Evolutionary conservation across 2,329 filamentous ascomycete species (phyloP), one percentile per base, ranked within the genome.

Genomic region (Xylaria sp.): DNA sequence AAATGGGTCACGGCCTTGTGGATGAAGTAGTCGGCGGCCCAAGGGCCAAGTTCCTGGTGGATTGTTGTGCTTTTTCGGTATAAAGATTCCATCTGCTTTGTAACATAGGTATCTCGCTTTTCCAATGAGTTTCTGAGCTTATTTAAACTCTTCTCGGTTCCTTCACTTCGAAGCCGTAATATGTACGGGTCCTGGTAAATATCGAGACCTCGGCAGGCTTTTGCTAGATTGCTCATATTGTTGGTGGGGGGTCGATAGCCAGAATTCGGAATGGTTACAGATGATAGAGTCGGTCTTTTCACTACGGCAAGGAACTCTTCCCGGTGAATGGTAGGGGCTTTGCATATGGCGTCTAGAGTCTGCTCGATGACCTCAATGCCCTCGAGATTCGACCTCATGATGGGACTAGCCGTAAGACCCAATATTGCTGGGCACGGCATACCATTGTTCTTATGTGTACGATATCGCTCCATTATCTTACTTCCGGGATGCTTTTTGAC

Each of bases 321-420:
- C 1, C 90, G 83, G 70, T 93, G 85, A 1, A 83, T 70, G 2
- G 84, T 88, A 0, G 93, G 93, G 0, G 88, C 89, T 62, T 83
- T 84, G 65, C 89, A 90, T 31, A 85, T 79, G 1, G 91, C 85
- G 72, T 93, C 83, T 43, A 97, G 78, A 40, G 90, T 91, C 3
- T 73, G 66, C 72, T 96, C 92, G 6, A 96, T 82, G 4, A 74
- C 72, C 74, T 84, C 77, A 13, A 94, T 79, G 35, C 83, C 83
- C 1, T 78, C 75, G 1, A 81, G 73, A 15, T 82, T 83, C 1
- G 83, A 85, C 57, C 81, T 85, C 66, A 89, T 86, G 3, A 91
- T 83, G 0, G 92, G 92, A 63, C 90, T 96, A 0, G 93, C 93
- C 6, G 90, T 93, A 23, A 97, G 79, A 0, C 92, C 93, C 4